Evolutionary conservation across 2,329 filamentous ascomycete genomes (phyloP), one percentile per base, ranked within the genome.

Genomic region (Nemania abortiva): DNA sequence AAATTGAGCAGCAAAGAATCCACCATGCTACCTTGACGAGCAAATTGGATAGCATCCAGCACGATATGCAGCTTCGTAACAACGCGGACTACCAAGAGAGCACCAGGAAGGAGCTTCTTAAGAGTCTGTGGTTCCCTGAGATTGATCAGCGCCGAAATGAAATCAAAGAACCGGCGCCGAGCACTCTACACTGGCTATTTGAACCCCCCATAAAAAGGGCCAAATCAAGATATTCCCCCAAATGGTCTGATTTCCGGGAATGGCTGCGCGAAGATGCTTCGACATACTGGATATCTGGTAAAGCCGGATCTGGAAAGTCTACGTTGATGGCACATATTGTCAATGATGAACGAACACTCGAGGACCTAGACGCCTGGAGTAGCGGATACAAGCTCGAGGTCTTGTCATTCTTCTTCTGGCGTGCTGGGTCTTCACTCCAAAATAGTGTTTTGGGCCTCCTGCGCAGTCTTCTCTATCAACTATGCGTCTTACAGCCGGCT

Each of bases 341-440:
- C 3, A 10, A 63, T 13, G 65, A 70, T 22, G 0, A 15, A 20
- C 52, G 62, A 27, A 70, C 68, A 31, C 15, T 20, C 1, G 1
- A 66, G 15, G 50, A 58, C 1, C 24, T 70, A 4, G 3, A 47
- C 2, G 10, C 24, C 1, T 72, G 70, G 70, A 47, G 59, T 10
- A 13, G 27, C 20, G 29, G 57, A 3, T 2, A 53, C 6, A 42
- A 52, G 5, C 65, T 72, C 5, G n/a, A n/a, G 6, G 6, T 66
- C 42, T 11, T 70, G 6, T 66, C 68, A 6, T 72, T 70, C 65
- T 72, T 72, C 62, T 72, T 72, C 29, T 69, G 70, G 70, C 64
- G 68, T 45, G 60, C 70, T 9, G 70, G 68, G 13, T 54, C 61
- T 2, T 6, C 20, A 7, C 34, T 72, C 13, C 70, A 70, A 29